These are phyloP conservation scores for Asterella californica DNA, from an alignment of 225 moss, liverwort and hornwort species.

Conservation along the genomic window DNA sequence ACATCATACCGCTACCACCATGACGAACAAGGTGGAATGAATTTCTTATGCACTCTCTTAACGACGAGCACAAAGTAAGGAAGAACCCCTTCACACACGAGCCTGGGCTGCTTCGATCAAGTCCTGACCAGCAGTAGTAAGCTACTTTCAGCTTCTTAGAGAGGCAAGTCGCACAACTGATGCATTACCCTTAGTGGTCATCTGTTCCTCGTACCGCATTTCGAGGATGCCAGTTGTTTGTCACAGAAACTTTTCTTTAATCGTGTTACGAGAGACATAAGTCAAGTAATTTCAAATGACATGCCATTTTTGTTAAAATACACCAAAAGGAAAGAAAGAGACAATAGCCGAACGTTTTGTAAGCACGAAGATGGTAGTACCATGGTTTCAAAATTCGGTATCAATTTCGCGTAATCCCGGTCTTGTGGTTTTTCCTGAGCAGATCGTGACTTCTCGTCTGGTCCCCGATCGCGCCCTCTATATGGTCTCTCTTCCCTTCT, in stretches of 20 bases:
- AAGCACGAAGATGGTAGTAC: slow-evolving; percentile 14
- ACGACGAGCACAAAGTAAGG: not conserved
- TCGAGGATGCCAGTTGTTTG: no score
- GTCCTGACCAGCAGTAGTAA: no score
- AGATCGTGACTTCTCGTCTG: slow-evolving; percentile 5
- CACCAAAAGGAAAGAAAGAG: not conserved
- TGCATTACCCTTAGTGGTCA: no score
- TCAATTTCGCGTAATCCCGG: slow-evolving; percentile 50
- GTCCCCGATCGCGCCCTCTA: not conserved
- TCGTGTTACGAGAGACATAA: not conserved
- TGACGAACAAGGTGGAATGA: not conserved
- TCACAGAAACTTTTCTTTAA: no score
- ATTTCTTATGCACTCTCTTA: not conserved
- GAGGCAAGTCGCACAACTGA: no score
- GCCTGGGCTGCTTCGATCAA: no score
- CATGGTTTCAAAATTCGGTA: slow-evolving; percentile 51
- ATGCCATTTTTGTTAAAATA: no score
- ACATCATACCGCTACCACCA: not conserved
- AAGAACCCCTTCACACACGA: not conserved
- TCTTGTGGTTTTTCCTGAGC: slow-evolving; percentile 30
- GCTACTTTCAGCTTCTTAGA: no score
- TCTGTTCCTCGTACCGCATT: no score
- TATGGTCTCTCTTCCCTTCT: slow-evolving; percentile 2
- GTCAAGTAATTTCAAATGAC: not conserved
- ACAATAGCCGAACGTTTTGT: not conserved